Evolutionary conservation across 2,329 filamentous ascomycete species (phyloP).

Genomic region (Phaeosphaeriaceae sp.): DNA sequence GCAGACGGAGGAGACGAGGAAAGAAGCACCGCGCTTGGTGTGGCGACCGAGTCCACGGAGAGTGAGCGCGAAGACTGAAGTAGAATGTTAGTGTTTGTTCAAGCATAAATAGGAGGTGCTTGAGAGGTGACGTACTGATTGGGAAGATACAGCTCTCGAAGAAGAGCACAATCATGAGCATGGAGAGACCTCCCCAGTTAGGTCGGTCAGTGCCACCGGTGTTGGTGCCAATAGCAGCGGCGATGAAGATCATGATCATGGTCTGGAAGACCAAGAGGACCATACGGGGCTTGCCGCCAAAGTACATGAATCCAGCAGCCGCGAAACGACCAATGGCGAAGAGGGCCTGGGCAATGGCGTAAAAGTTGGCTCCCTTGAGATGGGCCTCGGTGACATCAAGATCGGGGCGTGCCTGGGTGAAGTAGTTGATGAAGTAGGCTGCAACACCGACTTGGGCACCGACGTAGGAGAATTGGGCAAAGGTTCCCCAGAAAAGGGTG

Average conservation of each 20-base stretch:
- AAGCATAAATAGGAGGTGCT: not conserved
- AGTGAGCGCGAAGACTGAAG: constrained; percentile 7
- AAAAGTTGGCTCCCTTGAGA: constrained; percentile 46
- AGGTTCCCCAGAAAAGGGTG: constrained; percentile 46
- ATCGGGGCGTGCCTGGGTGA: constrained; percentile 43
- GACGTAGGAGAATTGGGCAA: constrained; percentile 63
- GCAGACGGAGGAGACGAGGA: constrained; percentile 46
- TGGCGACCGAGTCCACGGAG: constrained; percentile 48
- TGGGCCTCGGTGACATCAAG: constrained; percentile 31
- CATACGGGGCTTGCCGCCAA: constrained; percentile 42
- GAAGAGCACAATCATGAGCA: constrained; percentile 47
- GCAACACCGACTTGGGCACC: constrained; percentile 63
- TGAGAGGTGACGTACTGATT: constrained; percentile 14
- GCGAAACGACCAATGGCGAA: constrained; percentile 48
- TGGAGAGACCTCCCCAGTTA: constrained; percentile 47
- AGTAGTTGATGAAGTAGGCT: constrained; percentile 52
- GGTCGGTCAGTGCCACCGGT: constrained; percentile 32
- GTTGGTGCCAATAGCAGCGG: constrained; percentile 41
- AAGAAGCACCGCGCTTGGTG: constrained; percentile 50
- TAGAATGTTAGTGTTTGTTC: not conserved
- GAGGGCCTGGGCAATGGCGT: constrained; percentile 47
- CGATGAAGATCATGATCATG: constrained; percentile 47
- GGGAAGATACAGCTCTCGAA: constrained; percentile 50
- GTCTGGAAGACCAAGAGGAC: constrained; percentile 48
- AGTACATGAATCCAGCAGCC: constrained; percentile 48